phyloP scores from a whole-genome alignment of 495 filamentous ascomycete genomes.

The Viridothelium virens region DNA sequence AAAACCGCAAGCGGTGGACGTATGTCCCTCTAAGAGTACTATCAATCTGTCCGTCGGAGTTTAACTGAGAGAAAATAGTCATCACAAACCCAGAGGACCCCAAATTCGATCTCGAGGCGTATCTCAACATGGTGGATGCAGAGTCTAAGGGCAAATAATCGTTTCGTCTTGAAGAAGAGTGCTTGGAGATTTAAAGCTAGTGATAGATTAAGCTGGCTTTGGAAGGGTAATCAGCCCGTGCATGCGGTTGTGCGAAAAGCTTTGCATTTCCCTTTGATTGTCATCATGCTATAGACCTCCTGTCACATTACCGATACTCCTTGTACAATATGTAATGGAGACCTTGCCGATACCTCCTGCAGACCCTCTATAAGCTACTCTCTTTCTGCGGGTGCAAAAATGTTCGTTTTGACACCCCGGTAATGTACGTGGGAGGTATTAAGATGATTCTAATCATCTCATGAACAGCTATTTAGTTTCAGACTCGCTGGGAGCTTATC shows the following conservation, averaged over 20 bases:
- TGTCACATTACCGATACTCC: conserved; percentile 1
- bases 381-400: not conserved
- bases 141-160: conserved; percentile 38
- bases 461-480: too few relatives aligned
- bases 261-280: conserved; percentile 1
- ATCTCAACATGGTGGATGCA: conserved; percentile 55
- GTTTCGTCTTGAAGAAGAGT: not conserved
- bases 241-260: not conserved
- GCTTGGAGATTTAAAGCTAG: not conserved
- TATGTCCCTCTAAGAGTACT: conserved; percentile 37
- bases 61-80: conserved; percentile 43
- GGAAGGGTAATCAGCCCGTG: not conserved
- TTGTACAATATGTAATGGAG: conserved; percentile 9
- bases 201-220: conserved; percentile 1
- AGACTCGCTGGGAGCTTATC: too few relatives aligned
- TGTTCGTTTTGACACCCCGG: not conserved
- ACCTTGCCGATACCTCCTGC: not conserved
- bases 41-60: not conserved
- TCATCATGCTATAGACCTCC: conserved; percentile 1
- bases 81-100: conserved; percentile 75
- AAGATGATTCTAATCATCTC: too few relatives aligned
- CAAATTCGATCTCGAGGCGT: conserved; percentile 85
- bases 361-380: not conserved
- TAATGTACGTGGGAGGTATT: too few relatives aligned
- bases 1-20: conserved; percentile 46